These are phyloP conservation scores for Amorphotheca resinae DNA, from an alignment of 495 filamentous ascomycete species.

Conservation along the genomic window DNA sequence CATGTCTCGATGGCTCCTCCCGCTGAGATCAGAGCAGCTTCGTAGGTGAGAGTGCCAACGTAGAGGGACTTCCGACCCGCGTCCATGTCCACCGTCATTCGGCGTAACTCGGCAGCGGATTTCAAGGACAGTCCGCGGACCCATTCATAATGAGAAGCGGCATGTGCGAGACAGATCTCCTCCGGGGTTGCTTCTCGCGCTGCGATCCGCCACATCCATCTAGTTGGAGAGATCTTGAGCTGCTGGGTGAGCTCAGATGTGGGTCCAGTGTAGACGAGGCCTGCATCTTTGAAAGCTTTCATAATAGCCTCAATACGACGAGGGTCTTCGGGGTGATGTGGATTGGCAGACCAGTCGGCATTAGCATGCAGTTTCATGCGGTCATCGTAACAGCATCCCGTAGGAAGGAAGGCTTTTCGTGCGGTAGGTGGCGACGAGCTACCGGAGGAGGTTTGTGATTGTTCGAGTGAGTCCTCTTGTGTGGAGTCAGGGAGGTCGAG, in stretches of 20 bases:
- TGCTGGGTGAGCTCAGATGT: slow-evolving; percentile 32
- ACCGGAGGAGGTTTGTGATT: background rate
- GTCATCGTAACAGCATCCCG: slow-evolving; percentile 78
- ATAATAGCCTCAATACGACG: slow-evolving; percentile 82
- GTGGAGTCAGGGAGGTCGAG: slow-evolving; percentile 1
- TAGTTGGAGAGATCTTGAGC: slow-evolving; percentile 33
- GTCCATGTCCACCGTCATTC: slow-evolving; percentile 42
- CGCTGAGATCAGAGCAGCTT: slow-evolving; percentile 71
- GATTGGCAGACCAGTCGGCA: slow-evolving; percentile 47
- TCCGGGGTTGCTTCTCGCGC: slow-evolving; percentile 60
- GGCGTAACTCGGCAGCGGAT: slow-evolving; percentile 47
- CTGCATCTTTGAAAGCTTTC: slow-evolving; percentile 64
- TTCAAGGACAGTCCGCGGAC: slow-evolving; percentile 45
- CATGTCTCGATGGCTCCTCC: slow-evolving; percentile 94
- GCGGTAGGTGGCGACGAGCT: background rate
- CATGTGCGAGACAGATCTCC: slow-evolving; percentile 72
- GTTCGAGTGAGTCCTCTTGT: background rate
- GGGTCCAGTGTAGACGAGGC: slow-evolving; percentile 48
- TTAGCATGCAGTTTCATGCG: slow-evolving; percentile 90
- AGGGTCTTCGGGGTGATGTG: slow-evolving; percentile 90
- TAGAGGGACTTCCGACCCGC: slow-evolving; percentile 74
- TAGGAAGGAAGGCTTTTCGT: slow-evolving; percentile 35
- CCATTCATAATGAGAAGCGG: slow-evolving; percentile 61
- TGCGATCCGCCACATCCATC: slow-evolving; percentile 62
- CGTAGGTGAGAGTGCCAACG: slow-evolving; percentile 68